These are phyloP conservation scores for Vitis hybrid DNA, from an alignment of 177 flowering plant species.

Conservation along the genomic window DNA sequence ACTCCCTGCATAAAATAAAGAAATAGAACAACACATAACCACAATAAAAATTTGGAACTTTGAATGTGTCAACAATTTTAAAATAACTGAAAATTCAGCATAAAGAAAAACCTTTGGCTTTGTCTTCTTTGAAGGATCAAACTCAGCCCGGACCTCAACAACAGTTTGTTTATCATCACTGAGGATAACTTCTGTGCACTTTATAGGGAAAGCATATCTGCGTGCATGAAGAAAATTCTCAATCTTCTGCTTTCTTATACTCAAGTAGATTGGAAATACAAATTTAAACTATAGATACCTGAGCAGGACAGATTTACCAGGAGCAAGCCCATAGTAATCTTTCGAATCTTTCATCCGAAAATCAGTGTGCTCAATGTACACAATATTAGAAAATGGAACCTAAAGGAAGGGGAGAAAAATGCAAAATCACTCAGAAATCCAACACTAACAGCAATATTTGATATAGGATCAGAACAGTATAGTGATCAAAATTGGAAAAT, in stretches of 20 bases:
- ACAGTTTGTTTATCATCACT: constrained; percentile 73
- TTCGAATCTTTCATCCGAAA: constrained; percentile 89
- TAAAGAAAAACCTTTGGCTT: constrained; percentile 79
- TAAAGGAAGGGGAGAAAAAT: constrained; percentile 19
- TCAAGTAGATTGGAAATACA: background rate
- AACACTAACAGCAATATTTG: background rate
- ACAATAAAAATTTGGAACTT: background rate
- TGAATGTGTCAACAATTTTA: background rate
- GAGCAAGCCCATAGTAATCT: constrained; percentile 96
- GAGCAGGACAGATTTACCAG: constrained; percentile 83
- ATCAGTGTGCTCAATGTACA: constrained; percentile 90
- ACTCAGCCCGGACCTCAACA: constrained; percentile 79
- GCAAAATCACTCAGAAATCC: background rate
- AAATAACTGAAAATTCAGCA: background rate
- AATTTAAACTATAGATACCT: constrained; percentile 41
- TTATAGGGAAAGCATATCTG: constrained; percentile 95
- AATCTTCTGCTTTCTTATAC: background rate
- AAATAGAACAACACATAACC: background rate
- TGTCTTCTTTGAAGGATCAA: constrained; percentile 74
- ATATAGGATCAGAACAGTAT: background rate
- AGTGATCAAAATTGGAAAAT: too few species aligned
- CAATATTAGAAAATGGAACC: constrained; percentile 87
- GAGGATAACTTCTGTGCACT: constrained; percentile 77
- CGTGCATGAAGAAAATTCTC: constrained; percentile 6
- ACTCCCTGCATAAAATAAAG: constrained; percentile 59